Evolutionary conservation across 345 rosid species (phyloP).

Genomic region (Eutrema heterophyllum): DNA sequence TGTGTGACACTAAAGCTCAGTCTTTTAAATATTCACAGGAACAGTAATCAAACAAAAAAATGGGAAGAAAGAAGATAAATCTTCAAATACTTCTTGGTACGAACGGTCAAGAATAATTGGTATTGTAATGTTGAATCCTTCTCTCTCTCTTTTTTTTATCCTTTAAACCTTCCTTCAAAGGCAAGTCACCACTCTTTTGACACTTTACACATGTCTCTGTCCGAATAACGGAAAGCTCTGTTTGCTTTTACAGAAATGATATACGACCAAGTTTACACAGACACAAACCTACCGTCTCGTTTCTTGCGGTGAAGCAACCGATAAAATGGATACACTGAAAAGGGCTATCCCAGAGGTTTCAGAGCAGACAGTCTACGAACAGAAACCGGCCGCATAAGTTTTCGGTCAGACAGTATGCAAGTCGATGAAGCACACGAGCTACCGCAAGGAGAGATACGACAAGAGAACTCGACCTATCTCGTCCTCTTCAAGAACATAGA

Average conservation of each 20-base stretch:
- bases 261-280: not conserved
- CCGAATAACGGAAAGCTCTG: constrained; percentile 5
- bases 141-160: not conserved
- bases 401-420: constrained; percentile 22
- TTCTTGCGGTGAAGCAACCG: not conserved
- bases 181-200: constrained; percentile 1
- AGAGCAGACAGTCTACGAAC: constrained; percentile 23
- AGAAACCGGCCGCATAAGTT: constrained; percentile 11
- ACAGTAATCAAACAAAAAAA: not conserved
- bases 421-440: constrained; percentile 18
- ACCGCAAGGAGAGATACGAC: not conserved
- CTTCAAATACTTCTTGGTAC: not conserved
- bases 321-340: constrained; percentile 26
- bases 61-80: not conserved
- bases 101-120: not conserved
- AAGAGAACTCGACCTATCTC: constrained; percentile 31
- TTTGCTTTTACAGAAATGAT: not conserved
- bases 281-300: not conserved
- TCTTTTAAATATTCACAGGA: constrained; percentile 1
- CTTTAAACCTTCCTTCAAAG: constrained; percentile 19
- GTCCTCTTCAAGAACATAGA: constrained; percentile 54
- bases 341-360: constrained; percentile 27
- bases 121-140: not conserved
- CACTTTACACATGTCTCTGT: constrained; percentile 13
- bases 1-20: not conserved